These are phyloP conservation scores for Akanthomyces dipterigenus DNA, from an alignment of 2,329 filamentous ascomycete genomes.

Conservation along the genomic window DNA sequence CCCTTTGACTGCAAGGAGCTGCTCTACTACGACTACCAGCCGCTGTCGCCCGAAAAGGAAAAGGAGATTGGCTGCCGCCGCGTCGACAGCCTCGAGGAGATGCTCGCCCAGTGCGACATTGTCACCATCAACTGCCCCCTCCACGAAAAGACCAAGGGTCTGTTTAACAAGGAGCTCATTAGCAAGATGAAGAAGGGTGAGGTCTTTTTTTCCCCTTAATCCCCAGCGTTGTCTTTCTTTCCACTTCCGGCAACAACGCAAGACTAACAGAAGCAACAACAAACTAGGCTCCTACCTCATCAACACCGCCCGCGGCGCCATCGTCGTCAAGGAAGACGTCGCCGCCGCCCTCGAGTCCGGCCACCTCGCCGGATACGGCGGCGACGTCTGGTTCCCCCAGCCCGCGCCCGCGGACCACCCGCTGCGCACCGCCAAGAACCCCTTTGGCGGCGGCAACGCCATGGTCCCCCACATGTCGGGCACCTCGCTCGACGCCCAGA, in stretches of 20 bases:
- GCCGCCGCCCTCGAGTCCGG: slow-evolving; percentile 86
- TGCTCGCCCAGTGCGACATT: slow-evolving; percentile 88
- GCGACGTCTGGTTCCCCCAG: slow-evolving; percentile 96
- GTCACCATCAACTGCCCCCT: slow-evolving; percentile 99
- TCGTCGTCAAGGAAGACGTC: slow-evolving; percentile 98
- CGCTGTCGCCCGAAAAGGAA: slow-evolving; percentile 76
- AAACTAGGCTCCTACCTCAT: slow-evolving; percentile 80
- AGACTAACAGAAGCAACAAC: not conserved
- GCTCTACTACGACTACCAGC: slow-evolving; percentile 99
- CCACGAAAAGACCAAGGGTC: slow-evolving; percentile 91
- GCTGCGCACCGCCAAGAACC: slow-evolving; percentile 87
- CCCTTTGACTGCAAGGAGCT: slow-evolving; percentile 99
- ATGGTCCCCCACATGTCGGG: slow-evolving; percentile 99
- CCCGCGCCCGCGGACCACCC: slow-evolving; percentile 89
- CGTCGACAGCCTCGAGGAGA: slow-evolving; percentile 84
- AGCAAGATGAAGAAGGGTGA: slow-evolving; percentile 96
- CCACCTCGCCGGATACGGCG: slow-evolving; percentile 83
- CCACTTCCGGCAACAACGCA: too few relatives aligned
- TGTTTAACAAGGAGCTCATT: slow-evolving; percentile 99
- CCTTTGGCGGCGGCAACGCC: slow-evolving; percentile 94
- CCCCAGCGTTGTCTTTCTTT: too few relatives aligned
- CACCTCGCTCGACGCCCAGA: slow-evolving; percentile 96
- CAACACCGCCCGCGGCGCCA: slow-evolving; percentile 97
- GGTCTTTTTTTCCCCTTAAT: too few relatives aligned
- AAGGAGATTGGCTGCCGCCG: slow-evolving; percentile 92